Evolutionary conservation across 331 rosid genomes (phyloP).

Genomic region (Pyrus hybrid): DNA sequence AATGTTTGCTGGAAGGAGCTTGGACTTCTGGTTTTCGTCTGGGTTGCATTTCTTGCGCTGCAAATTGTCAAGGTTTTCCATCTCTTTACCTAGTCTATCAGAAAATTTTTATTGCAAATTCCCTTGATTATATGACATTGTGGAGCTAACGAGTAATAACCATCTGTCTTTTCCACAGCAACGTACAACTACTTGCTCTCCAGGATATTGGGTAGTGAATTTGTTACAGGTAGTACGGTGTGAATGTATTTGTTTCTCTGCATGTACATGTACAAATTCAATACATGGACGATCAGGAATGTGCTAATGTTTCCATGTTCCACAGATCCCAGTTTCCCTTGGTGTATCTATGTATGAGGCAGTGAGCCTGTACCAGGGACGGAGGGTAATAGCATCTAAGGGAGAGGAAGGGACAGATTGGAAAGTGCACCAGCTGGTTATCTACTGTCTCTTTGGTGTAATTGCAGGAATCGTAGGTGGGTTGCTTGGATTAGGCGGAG

Average conservation of each 20-base stretch:
- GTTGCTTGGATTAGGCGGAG: constrained; percentile 91
- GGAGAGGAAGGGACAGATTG: constrained; percentile 44
- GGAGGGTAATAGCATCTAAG: constrained; percentile 49
- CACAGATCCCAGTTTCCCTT: constrained; percentile 71
- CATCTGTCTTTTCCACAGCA: constrained; percentile 30
- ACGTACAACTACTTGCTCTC: constrained; percentile 51
- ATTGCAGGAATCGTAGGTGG: constrained; percentile 89
- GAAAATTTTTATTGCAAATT: neutral
- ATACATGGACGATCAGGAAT: neutral
- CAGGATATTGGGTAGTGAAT: constrained; percentile 66
- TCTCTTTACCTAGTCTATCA: neutral
- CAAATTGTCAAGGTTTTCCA: constrained; percentile 70
- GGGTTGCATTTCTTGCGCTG: constrained; percentile 72
- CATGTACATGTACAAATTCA: neutral
- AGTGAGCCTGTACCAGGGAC: constrained; percentile 59
- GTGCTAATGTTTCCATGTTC: constrained; percentile 3
- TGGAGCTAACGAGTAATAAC: neutral
- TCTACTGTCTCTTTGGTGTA: constrained; percentile 52
- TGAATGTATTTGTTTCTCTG: neutral
- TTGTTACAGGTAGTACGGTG: constrained; percentile 58
- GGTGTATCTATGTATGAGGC: constrained; percentile 77
- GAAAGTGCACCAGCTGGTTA: constrained; percentile 35
- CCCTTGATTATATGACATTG: neutral
- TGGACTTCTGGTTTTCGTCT: constrained; percentile 83
- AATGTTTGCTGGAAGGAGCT: constrained; percentile 80